phyloP scores from a whole-genome alignment of 306 rosid genomes.

The Carpinus fangiana region DNA sequence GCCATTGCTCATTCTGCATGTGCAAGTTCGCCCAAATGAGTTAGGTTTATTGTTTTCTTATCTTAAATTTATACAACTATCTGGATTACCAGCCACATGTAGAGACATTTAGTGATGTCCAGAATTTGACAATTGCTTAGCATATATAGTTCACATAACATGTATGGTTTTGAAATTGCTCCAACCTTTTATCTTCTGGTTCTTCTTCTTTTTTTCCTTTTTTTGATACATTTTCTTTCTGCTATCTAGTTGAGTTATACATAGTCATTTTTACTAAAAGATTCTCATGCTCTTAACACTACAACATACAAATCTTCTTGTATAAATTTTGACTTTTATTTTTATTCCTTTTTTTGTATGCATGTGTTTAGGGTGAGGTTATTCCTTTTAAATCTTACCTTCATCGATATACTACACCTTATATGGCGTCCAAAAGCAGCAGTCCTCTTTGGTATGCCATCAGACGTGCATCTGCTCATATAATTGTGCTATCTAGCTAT shows the following conservation, averaged over 20 bases:
- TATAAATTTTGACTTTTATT: conserved; percentile 5
- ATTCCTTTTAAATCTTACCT: conserved; percentile 78
- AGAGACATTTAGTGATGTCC: neutral
- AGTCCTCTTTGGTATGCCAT: conserved; percentile 95
- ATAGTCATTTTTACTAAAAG: neutral
- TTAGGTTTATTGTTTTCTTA: neutral
- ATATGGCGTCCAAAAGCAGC: conserved; percentile 76
- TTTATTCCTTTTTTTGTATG: neutral
- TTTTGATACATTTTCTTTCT: conserved; percentile 6
- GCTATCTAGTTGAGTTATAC: neutral
- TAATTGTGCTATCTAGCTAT: conserved; percentile 87
- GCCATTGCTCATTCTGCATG: neutral
- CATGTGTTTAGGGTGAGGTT: conserved; percentile 69
- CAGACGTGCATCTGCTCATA: conserved; percentile 95
- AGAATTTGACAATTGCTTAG: neutral
- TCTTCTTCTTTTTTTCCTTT: conserved; percentile 1
- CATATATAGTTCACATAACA: neutral
- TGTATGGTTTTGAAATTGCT: conserved; percentile 12
- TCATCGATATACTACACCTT: conserved; percentile 74
- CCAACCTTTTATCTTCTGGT: conserved; percentile 14
- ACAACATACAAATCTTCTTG: conserved; percentile 17
- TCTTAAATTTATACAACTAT: neutral
- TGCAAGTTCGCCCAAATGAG: neutral
- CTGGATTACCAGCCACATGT: neutral
- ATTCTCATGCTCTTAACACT: conserved; percentile 7